Evolutionary conservation across 441 rosid genomes (phyloP), one percentile per base, ranked within the genome.

Genomic region (Pelargonium australe): DNA sequence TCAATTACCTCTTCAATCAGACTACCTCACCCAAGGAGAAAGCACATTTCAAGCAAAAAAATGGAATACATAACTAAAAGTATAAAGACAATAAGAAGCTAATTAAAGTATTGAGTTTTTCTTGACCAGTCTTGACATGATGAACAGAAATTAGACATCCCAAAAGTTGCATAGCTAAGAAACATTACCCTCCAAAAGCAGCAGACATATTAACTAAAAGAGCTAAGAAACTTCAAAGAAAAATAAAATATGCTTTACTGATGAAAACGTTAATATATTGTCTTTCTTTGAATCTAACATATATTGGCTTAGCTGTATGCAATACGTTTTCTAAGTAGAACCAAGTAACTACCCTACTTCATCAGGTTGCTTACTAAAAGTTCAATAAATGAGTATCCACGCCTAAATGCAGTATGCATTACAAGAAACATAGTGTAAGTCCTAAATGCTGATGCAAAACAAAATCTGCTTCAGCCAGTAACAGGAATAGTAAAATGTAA

Each of bases 371-470:
- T 17, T 20, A 57, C 63, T 57, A 57, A 19, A n/a, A 57, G 28
- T 19, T 58, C 63, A 58, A 58, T 58, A 20, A 58, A 58, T 58
- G 40, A 37, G 41, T 37, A 37, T 37, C 41, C 49, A 44, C 49
- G 7, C 28, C 63, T 12, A 17, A 20, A 57, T 17, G 31, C 63
- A 2, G 25, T 57, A 57, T 17, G 63, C 31, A 19, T 8, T 58
- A 58, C 63, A 58, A 58, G 23, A 55, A 55, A 55, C 23, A 55
- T 7, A 58, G 20, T 20, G 63, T 4, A 20, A 20, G 20, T 55
- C 62, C 28, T 20, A 5, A 25, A 28, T 47, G 58, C 40, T 23
- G 25, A 53, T 40, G 70, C 23, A 67, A 67, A 67, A 67, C 70
- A 3, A 14, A 55, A 62, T 25, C 43, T 12, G 16, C 65, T 62